Evolutionary conservation across 768 basidiomycete genomes (phyloP).

Genomic region (Suillus subluteus): DNA sequence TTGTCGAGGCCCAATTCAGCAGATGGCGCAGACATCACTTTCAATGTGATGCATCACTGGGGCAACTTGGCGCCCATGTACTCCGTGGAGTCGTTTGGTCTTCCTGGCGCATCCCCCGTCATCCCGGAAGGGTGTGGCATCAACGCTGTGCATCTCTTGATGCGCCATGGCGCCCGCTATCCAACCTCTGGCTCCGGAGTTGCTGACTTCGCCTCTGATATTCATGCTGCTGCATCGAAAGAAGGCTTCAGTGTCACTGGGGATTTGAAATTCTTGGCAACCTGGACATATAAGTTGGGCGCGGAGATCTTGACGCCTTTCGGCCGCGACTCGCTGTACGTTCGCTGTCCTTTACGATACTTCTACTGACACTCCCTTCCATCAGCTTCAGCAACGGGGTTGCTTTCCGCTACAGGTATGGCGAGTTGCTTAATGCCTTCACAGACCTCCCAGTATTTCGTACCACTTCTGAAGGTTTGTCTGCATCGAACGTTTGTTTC

Average conservation of each 20-base stretch:
- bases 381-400: conserved; percentile 46
- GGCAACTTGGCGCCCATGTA: conserved; percentile 56
- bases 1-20: conserved; percentile 42
- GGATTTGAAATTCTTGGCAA: conserved; percentile 45
- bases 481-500: neutral
- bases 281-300: conserved; percentile 50
- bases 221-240: conserved; percentile 26
- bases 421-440: conserved; percentile 45
- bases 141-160: conserved; percentile 46
- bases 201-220: conserved; percentile 31
- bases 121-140: conserved; percentile 52
- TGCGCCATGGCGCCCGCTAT: conserved; percentile 47
- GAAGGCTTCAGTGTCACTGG: conserved; percentile 39
- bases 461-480: conserved; percentile 44
- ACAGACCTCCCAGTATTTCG: conserved; percentile 52
- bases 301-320: conserved; percentile 52
- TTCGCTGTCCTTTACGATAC: neutral
- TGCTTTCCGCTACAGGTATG: conserved; percentile 49
- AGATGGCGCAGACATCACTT: conserved; percentile 37
- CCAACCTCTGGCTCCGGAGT: conserved; percentile 37
- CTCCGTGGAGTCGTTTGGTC: conserved; percentile 54
- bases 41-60: conserved; percentile 49
- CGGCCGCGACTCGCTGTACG: conserved; percentile 45
- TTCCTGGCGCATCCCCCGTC: conserved; percentile 47
- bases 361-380: neutral